A percentile compares a stretch with the other conserved stretches of the same genome.
phyloP scores from a whole-genome alignment of 768 basidiomycete genomes.

The Pisolithus orientalis region DNA sequence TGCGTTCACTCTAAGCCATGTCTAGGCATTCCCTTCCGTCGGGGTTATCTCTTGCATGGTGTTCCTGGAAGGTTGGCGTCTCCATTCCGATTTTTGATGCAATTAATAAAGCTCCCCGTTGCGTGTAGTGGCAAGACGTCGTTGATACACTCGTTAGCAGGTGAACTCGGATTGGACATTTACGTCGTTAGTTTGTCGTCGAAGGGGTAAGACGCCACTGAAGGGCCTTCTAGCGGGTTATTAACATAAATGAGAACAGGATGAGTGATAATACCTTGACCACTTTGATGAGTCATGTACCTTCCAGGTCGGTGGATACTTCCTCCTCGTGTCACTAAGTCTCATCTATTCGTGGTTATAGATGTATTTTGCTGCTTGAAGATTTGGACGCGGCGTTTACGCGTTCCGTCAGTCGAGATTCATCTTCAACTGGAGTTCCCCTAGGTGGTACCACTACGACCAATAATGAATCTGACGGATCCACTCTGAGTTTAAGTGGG shows the following conservation, averaged over 20 bases:
- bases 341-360: constrained; percentile 23
- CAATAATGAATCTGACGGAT: constrained; percentile 57
- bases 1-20: constrained; percentile 12
- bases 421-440: constrained; percentile 70
- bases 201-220: constrained; percentile 56
- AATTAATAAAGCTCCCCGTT: constrained; percentile 10
- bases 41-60: constrained; percentile 80
- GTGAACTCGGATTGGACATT: constrained; percentile 83
- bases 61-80: constrained; percentile 69
- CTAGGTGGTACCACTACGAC: constrained; percentile 38
- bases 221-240: background rate
- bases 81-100: constrained; percentile 1
- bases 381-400: constrained; percentile 93
- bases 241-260: constrained; percentile 32
- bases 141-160: constrained; percentile 77
- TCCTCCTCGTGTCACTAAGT: background rate
- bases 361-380: constrained; percentile 90
- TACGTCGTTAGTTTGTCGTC: constrained; percentile 86
- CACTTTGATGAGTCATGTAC: constrained; percentile 84
- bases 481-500: constrained; percentile 80
- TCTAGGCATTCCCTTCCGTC: constrained; percentile 79
- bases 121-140: constrained; percentile 72
- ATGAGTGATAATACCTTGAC: constrained; percentile 90
- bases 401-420: constrained; percentile 78
- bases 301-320: constrained; percentile 51